Base-by-base conservation (phyloP, 495 filamentous ascomycete species). In the Hypoxylon fuscum region DNA sequence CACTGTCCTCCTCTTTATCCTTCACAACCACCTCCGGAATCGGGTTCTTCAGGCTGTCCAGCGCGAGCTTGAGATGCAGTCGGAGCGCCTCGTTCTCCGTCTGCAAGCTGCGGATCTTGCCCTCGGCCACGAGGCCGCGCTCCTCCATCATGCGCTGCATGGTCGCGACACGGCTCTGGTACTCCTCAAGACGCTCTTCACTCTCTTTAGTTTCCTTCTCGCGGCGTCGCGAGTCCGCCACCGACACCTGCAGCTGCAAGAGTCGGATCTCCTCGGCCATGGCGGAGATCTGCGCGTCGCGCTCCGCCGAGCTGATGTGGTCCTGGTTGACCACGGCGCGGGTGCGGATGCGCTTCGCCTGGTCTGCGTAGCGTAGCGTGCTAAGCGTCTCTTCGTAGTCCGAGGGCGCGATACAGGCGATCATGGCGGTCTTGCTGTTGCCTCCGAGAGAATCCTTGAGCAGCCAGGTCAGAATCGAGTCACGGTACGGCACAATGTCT, bases 381-480 rank as follows among this genome's bases (percentile, higher is more conserved):
- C 90, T 95, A 2, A 98, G 87, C 0, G 95, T 98, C 71, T 98
- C 95, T 49, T 98, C 95, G 73, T 98, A 98, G 79, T 98, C 95
- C 1, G 88, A 87, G 0, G 95, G 95, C 5, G 93, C 85, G 68
- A 98, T 96, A 72, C 96, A 98, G 11, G 95, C 95, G 59, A 98
- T 97, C 95, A 98, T 98, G 35, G 95, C 95, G 5, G 95, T 98
- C 74, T 98, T 98, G 64, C 85, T 90, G 77, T 98, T 98, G 32
- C 95, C 95, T 12, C 96, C 95, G 1, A 98, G 82, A 2, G 88
- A 92, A 72, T 98, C 95, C 69, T 98, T 98, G 59, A 98, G 81
- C 17, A 98, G 81, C 93, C 93, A 98, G 8, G 95, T 98, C n/a
- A 98, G 83, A 65, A 98, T 93, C 1, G 90, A 94, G 77, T 98